A percentile compares a stretch with the other conserved stretches of the same genome.
Evolutionary conservation across 139 green algal species (phyloP).

Genomic region (Yamagishiella unicocca): DNA sequence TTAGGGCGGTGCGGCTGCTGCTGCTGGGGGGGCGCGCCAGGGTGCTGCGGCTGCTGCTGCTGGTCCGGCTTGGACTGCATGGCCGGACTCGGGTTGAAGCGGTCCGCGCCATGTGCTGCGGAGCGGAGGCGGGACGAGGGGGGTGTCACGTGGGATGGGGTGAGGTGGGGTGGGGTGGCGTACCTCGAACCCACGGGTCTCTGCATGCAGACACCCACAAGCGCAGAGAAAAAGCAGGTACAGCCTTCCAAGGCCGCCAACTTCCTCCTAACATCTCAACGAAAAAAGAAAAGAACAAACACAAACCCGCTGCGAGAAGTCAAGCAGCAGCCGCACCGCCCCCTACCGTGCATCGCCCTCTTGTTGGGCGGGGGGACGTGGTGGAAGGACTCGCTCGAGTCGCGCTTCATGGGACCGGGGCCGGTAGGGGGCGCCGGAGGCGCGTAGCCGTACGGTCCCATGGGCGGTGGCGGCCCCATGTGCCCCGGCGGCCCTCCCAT

Average conservation of each 20-base stretch:
- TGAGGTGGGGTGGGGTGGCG: too few relatives aligned
- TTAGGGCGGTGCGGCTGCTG: background rate
- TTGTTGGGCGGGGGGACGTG: constrained; percentile 30
- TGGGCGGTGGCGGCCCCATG: background rate
- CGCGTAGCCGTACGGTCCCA: constrained; percentile 1
- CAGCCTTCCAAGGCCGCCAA: too few relatives aligned
- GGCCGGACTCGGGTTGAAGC: constrained; percentile 43
- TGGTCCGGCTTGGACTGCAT: background rate
- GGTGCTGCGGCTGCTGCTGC: background rate
- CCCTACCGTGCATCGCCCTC: constrained; percentile 7
- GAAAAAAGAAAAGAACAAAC: too few relatives aligned
- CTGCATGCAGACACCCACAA: too few relatives aligned
- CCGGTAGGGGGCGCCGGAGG: background rate
- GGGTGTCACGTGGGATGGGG: too few relatives aligned
- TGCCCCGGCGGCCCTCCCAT: background rate
- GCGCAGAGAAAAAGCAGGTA: too few relatives aligned
- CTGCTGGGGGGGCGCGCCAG: background rate
- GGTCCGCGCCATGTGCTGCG: background rate
- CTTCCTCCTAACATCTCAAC: too few relatives aligned
- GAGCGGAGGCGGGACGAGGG: background rate
- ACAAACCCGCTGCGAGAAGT: too few relatives aligned
- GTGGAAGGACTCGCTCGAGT: constrained; percentile 19
- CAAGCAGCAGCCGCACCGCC: too few relatives aligned
- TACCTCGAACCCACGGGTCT: too few relatives aligned
- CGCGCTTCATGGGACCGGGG: background rate